A percentile compares a stretch with the other conserved stretches of the same genome.
Evolutionary conservation across 1,284 basidiomycete species (phyloP).

Genomic region (Fomitopsis schrenkii): DNA sequence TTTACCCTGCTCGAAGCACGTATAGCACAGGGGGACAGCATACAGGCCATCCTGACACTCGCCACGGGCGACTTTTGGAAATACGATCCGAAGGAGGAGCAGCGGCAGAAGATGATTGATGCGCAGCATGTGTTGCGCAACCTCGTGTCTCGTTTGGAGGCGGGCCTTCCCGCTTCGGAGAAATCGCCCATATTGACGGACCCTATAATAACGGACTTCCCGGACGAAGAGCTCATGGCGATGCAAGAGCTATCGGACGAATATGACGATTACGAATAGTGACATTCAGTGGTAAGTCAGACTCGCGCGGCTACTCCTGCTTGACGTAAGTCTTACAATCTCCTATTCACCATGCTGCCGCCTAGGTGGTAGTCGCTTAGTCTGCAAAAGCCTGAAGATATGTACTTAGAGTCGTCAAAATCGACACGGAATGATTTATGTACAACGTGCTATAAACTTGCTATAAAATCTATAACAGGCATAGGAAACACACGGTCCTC

Average conservation of each 20-base stretch:
- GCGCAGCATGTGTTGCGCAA: background rate
- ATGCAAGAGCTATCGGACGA: background rate
- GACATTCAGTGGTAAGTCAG: too few relatives aligned
- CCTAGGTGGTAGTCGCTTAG: too few relatives aligned
- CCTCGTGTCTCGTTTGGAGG: too few relatives aligned
- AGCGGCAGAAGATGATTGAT: background rate
- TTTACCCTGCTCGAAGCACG: constrained; percentile 32
- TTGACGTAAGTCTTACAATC: too few relatives aligned
- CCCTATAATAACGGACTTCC: background rate
- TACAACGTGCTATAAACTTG: too few relatives aligned
- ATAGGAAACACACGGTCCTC: too few relatives aligned
- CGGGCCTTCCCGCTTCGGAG: background rate
- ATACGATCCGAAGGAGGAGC: background rate
- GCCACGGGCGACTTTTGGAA: constrained; percentile 15
- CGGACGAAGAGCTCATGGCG: background rate
- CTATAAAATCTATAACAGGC: too few relatives aligned
- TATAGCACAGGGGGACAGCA: constrained; percentile 25
- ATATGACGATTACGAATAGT: background rate
- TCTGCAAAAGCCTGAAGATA: too few relatives aligned
- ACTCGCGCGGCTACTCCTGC: too few relatives aligned
- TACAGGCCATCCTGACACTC: constrained; percentile 28
- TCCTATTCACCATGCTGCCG: too few relatives aligned
- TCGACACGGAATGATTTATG: too few relatives aligned
- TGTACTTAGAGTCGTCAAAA: too few relatives aligned
- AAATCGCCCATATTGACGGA: background rate